phyloP scores from a whole-genome alignment of 2,329 filamentous ascomycete genomes.

The Monosporascus cannonballus region DNA sequence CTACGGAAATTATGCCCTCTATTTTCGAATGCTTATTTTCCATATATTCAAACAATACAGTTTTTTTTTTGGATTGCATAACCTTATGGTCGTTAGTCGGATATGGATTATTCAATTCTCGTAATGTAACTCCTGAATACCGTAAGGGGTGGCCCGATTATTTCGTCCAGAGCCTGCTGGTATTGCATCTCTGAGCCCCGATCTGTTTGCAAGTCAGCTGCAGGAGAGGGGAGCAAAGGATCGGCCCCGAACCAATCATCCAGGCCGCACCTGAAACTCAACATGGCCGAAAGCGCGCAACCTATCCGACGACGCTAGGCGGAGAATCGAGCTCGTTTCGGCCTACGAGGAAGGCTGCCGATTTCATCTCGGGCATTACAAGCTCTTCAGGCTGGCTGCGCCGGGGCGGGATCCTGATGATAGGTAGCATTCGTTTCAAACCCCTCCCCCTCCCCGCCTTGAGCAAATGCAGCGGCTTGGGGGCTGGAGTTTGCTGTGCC shows the following conservation, averaged over 20 bases:
- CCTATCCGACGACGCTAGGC: constrained; percentile 4
- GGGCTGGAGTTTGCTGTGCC: not conserved
- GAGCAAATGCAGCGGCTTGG: not conserved
- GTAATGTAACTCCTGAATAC: too few relatives aligned
- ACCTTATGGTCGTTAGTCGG: too few relatives aligned
- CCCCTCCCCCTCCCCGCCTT: not conserved
- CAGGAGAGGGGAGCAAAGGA: not conserved
- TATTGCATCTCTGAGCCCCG: too few relatives aligned
- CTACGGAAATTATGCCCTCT: too few relatives aligned
- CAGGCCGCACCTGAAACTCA: constrained; percentile 1
- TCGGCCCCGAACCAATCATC: not conserved
- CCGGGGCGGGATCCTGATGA: constrained; percentile 21
- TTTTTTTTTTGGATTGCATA: too few relatives aligned
- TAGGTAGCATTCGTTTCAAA: constrained; percentile 9
- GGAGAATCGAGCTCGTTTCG: constrained; percentile 16
- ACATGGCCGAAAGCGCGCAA: constrained; percentile 7
- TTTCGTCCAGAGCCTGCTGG: too few relatives aligned
- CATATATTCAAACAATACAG: too few relatives aligned
- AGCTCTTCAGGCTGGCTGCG: constrained; percentile 23
- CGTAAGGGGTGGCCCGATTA: too few relatives aligned
- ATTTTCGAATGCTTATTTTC: too few relatives aligned
- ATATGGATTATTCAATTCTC: too few relatives aligned
- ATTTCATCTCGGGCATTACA: constrained; percentile 24
- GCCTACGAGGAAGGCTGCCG: constrained; percentile 17
- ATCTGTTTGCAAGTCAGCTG: not conserved